Percentiles rank a stretch among this genome's conserved stretches.
Evolutionary conservation across 2,329 filamentous ascomycete genomes (phyloP).

Genomic region (Capronia coronata): DNA sequence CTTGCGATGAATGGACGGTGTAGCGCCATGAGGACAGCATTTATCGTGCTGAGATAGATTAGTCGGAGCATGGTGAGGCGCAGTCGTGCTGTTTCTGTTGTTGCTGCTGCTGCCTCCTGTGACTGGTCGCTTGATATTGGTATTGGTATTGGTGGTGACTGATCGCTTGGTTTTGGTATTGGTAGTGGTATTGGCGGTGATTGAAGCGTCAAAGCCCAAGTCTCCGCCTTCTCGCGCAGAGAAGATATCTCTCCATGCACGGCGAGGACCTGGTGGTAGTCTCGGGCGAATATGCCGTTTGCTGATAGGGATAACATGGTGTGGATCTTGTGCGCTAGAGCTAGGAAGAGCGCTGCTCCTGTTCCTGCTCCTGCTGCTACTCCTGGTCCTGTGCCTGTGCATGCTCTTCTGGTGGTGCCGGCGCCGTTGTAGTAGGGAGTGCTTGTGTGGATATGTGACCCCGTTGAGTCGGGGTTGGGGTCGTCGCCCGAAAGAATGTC

Average conservation of each 20-base stretch:
- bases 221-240: not conserved
- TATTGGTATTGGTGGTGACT: not conserved
- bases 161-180: not conserved
- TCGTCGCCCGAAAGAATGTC: conserved; percentile 6
- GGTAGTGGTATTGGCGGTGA: no score
- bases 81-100: not conserved
- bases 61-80: not conserved
- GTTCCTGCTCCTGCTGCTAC: no score
- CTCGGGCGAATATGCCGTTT: not conserved
- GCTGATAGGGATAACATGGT: conserved; percentile 6
- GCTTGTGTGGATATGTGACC: not conserved
- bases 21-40: conserved; percentile 9
- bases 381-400: no score
- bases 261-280: conserved; percentile 3
- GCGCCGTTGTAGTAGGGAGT: no score
- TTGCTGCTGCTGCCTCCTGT: no score
- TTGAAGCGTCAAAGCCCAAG: no score
- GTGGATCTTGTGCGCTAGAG: conserved; percentile 7
- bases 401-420: no score
- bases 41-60: not conserved
- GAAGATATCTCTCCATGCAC: conserved; percentile 3
- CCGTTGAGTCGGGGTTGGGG: conserved; percentile 1
- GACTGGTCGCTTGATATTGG: no score
- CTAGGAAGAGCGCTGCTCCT: conserved; percentile 3
- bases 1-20: conserved; percentile 9